These are phyloP conservation scores for Backusella tuberculispora DNA, from an alignment of 192 early-diverging fungal genomes.

Conservation along the genomic window DNA sequence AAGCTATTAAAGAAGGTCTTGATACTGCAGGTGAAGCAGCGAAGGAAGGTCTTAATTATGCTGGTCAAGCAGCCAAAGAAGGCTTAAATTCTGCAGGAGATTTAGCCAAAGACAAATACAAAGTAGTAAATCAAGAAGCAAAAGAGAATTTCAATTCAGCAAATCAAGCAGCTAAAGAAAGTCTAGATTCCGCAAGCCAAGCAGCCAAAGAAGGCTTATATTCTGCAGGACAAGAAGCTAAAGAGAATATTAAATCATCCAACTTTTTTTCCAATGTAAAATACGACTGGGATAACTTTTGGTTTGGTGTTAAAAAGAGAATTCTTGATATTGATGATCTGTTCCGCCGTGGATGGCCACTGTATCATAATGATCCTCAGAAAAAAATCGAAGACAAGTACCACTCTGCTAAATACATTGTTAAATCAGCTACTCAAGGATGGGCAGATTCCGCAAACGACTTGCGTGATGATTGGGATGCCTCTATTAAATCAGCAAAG, in stretches of 20 bases:
- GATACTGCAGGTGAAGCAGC: not conserved
- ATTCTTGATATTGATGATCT: not conserved
- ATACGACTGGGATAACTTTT: not conserved
- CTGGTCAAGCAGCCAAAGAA: not conserved
- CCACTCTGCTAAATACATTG: not conserved
- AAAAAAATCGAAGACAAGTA: not conserved
- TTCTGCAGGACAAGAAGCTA: not conserved
- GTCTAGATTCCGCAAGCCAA: not conserved
- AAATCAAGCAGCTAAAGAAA: not conserved
- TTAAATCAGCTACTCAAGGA: not conserved
- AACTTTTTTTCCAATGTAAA: not conserved
- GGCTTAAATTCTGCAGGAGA: not conserved
- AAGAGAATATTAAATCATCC: not conserved
- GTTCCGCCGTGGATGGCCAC: slow-evolving; percentile 3
- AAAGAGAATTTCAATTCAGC: not conserved
- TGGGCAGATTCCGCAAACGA: not conserved
- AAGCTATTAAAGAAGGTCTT: not conserved
- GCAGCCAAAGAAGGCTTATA: not conserved
- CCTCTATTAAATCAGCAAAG: not conserved
- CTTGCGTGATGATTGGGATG: not conserved
- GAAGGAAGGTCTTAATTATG: not conserved
- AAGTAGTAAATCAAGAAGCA: not conserved
- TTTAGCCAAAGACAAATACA: not conserved
- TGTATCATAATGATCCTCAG: slow-evolving; percentile 4
- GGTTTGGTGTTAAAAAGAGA: not conserved